These are phyloP conservation scores for Dittrichia graveolens DNA, from an alignment of 129 eudicot species.

Conservation along the genomic window DNA sequence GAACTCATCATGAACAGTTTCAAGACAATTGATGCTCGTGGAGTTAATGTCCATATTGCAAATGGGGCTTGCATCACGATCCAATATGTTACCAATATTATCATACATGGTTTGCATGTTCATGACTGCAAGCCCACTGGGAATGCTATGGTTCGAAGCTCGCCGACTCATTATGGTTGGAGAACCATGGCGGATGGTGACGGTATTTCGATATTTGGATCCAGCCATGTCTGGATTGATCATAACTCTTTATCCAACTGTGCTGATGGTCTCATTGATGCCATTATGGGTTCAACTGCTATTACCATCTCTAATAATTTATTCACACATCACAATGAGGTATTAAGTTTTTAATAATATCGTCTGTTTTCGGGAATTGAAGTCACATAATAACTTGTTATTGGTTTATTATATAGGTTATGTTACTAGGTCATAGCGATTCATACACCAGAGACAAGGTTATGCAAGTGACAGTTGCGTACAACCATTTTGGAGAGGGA, in stretches of 20 bases:
- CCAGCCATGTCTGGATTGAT: slow-evolving; percentile 85
- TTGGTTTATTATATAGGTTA: slow-evolving; percentile 50
- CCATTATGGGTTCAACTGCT: slow-evolving; percentile 73
- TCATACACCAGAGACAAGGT: slow-evolving; percentile 64
- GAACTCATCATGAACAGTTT: slow-evolving; percentile 94
- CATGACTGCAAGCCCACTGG: slow-evolving; percentile 82
- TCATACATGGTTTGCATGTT: slow-evolving; percentile 77
- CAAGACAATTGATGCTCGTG: slow-evolving; percentile 90
- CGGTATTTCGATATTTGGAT: slow-evolving; percentile 70
- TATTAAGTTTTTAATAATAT: slow-evolving; percentile 9
- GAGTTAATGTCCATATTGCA: slow-evolving; percentile 75
- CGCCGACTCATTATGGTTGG: slow-evolving; percentile 74
- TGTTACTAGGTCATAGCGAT: slow-evolving; percentile 88
- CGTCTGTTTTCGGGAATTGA: neutral
- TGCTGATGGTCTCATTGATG: slow-evolving; percentile 80
- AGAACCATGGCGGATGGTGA: slow-evolving; percentile 88
- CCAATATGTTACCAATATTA: slow-evolving; percentile 70
- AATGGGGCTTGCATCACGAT: slow-evolving; percentile 82
- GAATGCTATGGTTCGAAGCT: slow-evolving; percentile 86
- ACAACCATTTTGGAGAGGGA: slow-evolving; percentile 95
- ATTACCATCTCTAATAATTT: slow-evolving; percentile 84
- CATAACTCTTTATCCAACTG: slow-evolving; percentile 74
- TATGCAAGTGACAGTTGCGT: slow-evolving; percentile 96
- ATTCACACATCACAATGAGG: slow-evolving; percentile 93
- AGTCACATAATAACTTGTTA: neutral